Conservation (phyloP, 225 moss, liverwort and hornwort genomes). For the Sphagnum contortum region DNA sequence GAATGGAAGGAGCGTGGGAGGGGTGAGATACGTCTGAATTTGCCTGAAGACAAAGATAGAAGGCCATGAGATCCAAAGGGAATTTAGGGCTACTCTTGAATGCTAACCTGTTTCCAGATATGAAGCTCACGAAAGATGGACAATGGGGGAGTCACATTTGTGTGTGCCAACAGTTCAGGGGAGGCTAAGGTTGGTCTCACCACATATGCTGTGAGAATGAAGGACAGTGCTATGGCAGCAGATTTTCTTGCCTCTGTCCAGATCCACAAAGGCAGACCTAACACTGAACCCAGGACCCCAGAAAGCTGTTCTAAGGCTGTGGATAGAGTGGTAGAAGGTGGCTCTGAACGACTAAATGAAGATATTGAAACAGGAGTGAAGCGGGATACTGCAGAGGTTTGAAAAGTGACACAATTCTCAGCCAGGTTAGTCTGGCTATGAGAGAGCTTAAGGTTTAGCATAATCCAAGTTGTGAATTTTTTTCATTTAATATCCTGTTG, state of each 20-base stretch:
- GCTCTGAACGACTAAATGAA: neutral
- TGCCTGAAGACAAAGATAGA: conserved; percentile 58
- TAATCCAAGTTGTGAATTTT: too few species aligned
- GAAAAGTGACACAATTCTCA: neutral
- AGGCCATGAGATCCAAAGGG: conserved; percentile 87
- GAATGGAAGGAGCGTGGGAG: conserved; percentile 93
- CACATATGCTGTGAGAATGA: conserved; percentile 71
- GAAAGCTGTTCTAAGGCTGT: conserved; percentile 61
- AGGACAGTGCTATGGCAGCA: conserved; percentile 50
- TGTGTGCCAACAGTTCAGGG: conserved; percentile 67
- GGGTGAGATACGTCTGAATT: conserved; percentile 75
- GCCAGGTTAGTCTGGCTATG: too few species aligned
- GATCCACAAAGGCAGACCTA: conserved; percentile 48
- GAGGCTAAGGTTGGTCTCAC: conserved; percentile 62
- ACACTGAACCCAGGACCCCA: conserved; percentile 49
- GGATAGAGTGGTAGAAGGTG: conserved; percentile 22
- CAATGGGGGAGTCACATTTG: conserved; percentile 75
- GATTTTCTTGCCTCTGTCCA: conserved; percentile 64
- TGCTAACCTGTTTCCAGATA: conserved; percentile 77
- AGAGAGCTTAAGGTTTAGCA: too few species aligned
- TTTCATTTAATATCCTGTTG: too few species aligned
- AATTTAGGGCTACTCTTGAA: conserved; percentile 75
- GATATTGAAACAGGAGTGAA: conserved; percentile 15
- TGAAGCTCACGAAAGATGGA: conserved; percentile 97
- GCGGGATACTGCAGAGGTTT: conserved; percentile 3